Evolutionary conservation across 495 filamentous ascomycete genomes (phyloP).

Genomic region (Lophiostoma macrostomum): DNA sequence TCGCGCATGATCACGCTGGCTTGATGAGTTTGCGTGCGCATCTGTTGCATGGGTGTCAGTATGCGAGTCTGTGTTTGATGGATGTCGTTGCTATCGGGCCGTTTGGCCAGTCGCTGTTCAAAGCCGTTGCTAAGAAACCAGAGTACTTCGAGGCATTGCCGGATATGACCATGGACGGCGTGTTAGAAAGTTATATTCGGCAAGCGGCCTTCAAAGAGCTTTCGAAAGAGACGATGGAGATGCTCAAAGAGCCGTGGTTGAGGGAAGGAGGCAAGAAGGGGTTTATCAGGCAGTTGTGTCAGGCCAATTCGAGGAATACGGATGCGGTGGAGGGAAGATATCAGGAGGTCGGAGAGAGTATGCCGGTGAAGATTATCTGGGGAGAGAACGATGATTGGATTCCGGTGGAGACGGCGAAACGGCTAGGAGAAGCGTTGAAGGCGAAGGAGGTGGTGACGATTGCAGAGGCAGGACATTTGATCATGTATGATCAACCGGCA

Average conservation of each 20-base stretch:
- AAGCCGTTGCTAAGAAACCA: conserved; percentile 3
- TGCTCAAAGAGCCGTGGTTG: conserved; percentile 8
- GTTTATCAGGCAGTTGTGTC: conserved; percentile 7
- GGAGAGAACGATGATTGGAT: conserved; percentile 7
- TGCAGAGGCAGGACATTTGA: not conserved
- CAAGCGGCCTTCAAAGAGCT: conserved; percentile 1
- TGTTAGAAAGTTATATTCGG: conserved; percentile 5
- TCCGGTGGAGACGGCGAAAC: not conserved
- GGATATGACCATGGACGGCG: conserved; percentile 4
- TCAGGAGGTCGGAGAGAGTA: not conserved
- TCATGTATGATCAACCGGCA: conserved; percentile 1
- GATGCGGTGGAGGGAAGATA: conserved; percentile 6
- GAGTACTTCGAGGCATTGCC: conserved; percentile 1
- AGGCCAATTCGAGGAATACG: conserved; percentile 4
- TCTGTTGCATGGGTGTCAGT: not conserved
- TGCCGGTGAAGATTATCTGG: conserved; percentile 10
- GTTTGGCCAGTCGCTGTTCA: conserved; percentile 3
- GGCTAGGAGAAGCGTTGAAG: not conserved
- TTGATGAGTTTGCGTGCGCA: conserved; percentile 7
- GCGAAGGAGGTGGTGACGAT: conserved; percentile 1
- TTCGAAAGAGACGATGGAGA: conserved; percentile 1
- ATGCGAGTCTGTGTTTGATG: conserved; percentile 7
- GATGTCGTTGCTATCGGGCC: conserved; percentile 9
- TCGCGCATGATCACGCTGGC: conserved; percentile 7
- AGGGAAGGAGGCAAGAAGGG: conserved; percentile 2